Evolutionary conservation across 768 basidiomycete species (phyloP).

Genomic region (Asterophora lycoperdoides): DNA sequence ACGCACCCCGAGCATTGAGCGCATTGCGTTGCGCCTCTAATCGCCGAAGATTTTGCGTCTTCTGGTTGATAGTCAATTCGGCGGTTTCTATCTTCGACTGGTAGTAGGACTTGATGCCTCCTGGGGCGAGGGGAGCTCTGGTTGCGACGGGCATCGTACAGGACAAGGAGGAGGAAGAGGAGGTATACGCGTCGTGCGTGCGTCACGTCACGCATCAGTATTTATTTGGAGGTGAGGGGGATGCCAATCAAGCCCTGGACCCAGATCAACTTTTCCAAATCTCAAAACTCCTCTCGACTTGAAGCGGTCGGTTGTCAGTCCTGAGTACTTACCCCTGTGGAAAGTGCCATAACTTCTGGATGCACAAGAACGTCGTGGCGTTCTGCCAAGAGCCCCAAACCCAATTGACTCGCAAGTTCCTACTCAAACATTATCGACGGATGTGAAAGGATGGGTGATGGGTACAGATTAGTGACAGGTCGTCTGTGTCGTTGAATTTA

Average conservation of each 20-base stretch:
- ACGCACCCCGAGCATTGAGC: slow-evolving; percentile 84
- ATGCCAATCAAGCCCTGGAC: background rate
- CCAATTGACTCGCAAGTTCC: too few species aligned
- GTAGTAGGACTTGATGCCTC: slow-evolving; percentile 85
- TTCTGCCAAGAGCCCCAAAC: too few species aligned
- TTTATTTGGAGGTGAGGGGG: background rate
- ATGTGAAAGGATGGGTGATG: too few species aligned
- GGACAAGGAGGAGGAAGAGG: background rate
- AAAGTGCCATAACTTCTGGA: too few species aligned
- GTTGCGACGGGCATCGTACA: slow-evolving; percentile 33
- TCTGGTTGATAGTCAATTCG: slow-evolving; percentile 90
- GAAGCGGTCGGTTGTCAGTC: too few species aligned
- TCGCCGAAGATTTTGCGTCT: slow-evolving; percentile 92
- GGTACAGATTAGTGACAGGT: too few species aligned
- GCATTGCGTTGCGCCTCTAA: slow-evolving; percentile 97
- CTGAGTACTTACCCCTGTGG: too few species aligned
- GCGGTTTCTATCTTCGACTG: slow-evolving; percentile 94
- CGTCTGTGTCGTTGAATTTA: background rate
- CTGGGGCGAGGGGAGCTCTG: slow-evolving; percentile 41
- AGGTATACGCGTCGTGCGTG: slow-evolving; percentile 27
- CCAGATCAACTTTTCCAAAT: too few species aligned
- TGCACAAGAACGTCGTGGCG: too few species aligned
- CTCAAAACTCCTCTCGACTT: too few species aligned
- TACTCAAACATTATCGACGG: too few species aligned
- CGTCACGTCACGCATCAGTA: slow-evolving; percentile 13